phyloP scores from a whole-genome alignment of 177 flowering plant species.

The Vitis hybrid region DNA sequence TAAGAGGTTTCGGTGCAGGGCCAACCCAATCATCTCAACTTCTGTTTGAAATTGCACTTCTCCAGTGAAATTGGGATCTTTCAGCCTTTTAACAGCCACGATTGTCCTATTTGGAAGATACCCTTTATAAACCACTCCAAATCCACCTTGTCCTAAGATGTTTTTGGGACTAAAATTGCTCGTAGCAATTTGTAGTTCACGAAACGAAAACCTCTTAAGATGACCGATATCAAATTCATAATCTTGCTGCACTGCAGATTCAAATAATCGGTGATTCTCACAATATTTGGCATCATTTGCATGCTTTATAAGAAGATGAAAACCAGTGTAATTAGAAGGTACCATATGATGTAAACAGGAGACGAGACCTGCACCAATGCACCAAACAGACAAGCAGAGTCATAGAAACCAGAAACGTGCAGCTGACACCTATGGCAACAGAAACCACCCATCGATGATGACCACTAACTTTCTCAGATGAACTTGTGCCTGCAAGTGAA shows the following conservation, averaged over 20 bases:
- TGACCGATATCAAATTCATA: slow-evolving; percentile 77
- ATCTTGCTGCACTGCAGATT: slow-evolving; percentile 74
- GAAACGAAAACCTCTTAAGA: slow-evolving; percentile 76
- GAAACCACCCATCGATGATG: slow-evolving; percentile 56
- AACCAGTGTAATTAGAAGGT: slow-evolving; percentile 15
- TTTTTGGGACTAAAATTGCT: slow-evolving; percentile 69
- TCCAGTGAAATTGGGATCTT: slow-evolving; percentile 86
- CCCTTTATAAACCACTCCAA: slow-evolving; percentile 90
- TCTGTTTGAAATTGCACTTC: slow-evolving; percentile 98
- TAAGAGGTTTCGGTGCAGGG: slow-evolving; percentile 88
- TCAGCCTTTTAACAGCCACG: slow-evolving; percentile 90
- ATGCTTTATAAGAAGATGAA: neutral
- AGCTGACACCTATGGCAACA: slow-evolving; percentile 52
- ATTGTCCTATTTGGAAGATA: slow-evolving; percentile 63
- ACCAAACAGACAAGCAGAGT: slow-evolving; percentile 60
- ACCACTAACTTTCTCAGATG: slow-evolving; percentile 26
- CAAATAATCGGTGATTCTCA: slow-evolving; percentile 1
- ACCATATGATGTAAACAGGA: slow-evolving; percentile 60
- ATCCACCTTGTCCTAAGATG: slow-evolving; percentile 94
- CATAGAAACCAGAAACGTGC: slow-evolving; percentile 53
- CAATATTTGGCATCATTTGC: neutral
- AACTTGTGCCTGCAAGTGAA: slow-evolving; percentile 46
- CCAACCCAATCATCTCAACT: slow-evolving; percentile 97
- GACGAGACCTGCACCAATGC: slow-evolving; percentile 62
- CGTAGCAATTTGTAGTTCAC: slow-evolving; percentile 83